Evolutionary conservation across 257 asterid species (phyloP).

Genomic region (Forsythia suspensa): DNA sequence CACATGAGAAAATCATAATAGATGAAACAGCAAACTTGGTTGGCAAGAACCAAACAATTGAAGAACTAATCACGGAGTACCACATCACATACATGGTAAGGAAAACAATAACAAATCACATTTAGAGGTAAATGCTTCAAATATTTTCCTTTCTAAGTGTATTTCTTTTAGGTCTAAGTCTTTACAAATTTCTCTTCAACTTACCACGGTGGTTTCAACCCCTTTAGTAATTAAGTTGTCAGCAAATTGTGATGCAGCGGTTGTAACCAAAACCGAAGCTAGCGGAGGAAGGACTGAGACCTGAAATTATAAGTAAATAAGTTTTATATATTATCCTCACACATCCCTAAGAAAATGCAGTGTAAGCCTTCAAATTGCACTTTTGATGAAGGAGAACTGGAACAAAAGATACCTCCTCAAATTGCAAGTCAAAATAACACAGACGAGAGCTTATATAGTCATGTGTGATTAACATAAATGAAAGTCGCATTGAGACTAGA

Average conservation of each 20-base stretch:
- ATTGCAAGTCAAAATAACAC: background rate
- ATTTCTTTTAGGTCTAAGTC: background rate
- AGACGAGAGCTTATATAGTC: background rate
- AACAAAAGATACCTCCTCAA: background rate
- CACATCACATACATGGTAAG: background rate
- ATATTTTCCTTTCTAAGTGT: background rate
- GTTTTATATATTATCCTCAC: background rate
- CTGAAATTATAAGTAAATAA: constrained; percentile 42
- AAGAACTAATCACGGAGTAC: background rate
- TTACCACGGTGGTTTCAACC: constrained; percentile 78
- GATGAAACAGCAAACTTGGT: background rate
- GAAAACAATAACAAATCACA: background rate
- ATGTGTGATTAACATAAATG: background rate
- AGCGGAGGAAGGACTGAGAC: constrained; percentile 98
- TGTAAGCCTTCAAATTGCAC: background rate
- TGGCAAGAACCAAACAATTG: background rate
- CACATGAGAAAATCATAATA: background rate
- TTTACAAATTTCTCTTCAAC: constrained; percentile 23
- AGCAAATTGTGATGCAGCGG: constrained; percentile 90
- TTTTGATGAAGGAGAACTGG: background rate
- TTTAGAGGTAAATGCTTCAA: background rate
- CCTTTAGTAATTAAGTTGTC: constrained; percentile 84
- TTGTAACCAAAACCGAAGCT: constrained; percentile 81
- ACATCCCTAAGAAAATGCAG: background rate
- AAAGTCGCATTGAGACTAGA: background rate